A percentile compares a stretch with the other conserved stretches of the same genome.
Evolutionary conservation across 768 basidiomycete genomes (phyloP).

Genomic region (Suillus clintonianus): DNA sequence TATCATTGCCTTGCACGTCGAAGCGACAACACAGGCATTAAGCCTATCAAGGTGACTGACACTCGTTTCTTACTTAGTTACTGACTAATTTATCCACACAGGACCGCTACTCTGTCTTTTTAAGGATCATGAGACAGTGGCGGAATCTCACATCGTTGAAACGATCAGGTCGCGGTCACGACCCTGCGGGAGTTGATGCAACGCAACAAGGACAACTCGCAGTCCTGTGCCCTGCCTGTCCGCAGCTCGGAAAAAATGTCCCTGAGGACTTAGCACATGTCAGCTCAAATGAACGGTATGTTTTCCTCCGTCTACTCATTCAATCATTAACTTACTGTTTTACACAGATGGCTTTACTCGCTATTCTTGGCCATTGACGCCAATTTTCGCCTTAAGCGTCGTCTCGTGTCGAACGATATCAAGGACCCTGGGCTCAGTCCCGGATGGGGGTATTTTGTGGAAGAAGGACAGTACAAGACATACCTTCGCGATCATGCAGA

Average conservation of each 20-base stretch:
- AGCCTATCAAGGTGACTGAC: slow-evolving; percentile 20
- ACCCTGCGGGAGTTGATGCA: background rate
- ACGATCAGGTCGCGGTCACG: slow-evolving; percentile 13
- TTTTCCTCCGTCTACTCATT: background rate
- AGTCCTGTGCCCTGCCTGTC: slow-evolving; percentile 37
- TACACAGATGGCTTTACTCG: slow-evolving; percentile 25
- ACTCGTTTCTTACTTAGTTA: background rate
- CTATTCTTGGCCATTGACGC: slow-evolving; percentile 23
- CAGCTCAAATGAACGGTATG: background rate
- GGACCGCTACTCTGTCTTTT: slow-evolving; percentile 33
- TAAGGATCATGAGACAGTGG: slow-evolving; percentile 14
- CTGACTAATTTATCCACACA: slow-evolving; percentile 14
- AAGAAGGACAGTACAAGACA: slow-evolving; percentile 23
- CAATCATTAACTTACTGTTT: background rate
- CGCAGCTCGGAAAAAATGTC: slow-evolving; percentile 32
- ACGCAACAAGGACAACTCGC: slow-evolving; percentile 26
- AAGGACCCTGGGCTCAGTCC: slow-evolving; percentile 22
- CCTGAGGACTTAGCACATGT: slow-evolving; percentile 14
- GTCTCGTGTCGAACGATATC: slow-evolving; percentile 10
- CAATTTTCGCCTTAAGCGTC: slow-evolving; percentile 35
- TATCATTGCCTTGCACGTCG: slow-evolving; percentile 23
- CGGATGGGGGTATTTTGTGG: slow-evolving; percentile 29
- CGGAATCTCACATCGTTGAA: slow-evolving; percentile 14
- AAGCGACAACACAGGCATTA: slow-evolving; percentile 28
- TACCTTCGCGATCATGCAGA: slow-evolving; percentile 21